A percentile compares a stretch with the other conserved stretches of the same genome.
These are phyloP conservation scores for Alternaria metachromatica DNA, from an alignment of 2,329 filamentous ascomycete species.

Conservation along the genomic window DNA sequence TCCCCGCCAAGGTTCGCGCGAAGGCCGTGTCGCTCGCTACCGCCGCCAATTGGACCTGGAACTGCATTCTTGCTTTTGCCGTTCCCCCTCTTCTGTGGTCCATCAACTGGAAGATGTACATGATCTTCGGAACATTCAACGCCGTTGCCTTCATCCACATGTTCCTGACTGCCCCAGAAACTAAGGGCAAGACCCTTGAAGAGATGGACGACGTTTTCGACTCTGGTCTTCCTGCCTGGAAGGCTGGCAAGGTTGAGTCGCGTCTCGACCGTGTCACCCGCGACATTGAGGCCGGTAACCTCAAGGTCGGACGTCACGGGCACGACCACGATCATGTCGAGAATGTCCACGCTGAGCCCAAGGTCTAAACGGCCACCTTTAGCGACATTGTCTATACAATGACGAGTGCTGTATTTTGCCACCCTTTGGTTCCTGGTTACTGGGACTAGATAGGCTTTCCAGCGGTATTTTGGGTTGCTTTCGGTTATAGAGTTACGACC, in stretches of 20 bases:
- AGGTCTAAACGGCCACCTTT: conserved; percentile 10
- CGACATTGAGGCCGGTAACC: conserved; percentile 47
- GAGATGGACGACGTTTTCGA: conserved; percentile 53
- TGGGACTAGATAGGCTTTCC: not conserved
- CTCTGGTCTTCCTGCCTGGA: conserved; percentile 46
- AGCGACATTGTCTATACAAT: not conserved
- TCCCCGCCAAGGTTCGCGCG: conserved; percentile 50
- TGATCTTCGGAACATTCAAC: conserved; percentile 51
- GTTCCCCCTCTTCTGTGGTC: conserved; percentile 50
- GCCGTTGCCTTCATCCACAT: conserved; percentile 48
- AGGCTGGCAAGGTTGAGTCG: conserved; percentile 34
- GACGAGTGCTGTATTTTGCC: not conserved
- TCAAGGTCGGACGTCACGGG: conserved; percentile 31
- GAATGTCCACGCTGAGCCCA: conserved; percentile 25
- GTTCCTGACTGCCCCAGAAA: conserved; percentile 50
- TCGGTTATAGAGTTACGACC: not conserved
- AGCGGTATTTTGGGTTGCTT: not conserved
- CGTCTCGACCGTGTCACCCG: conserved; percentile 43
- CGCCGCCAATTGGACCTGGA: conserved; percentile 50
- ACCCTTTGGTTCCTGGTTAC: not conserved
- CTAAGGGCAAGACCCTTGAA: conserved; percentile 50
- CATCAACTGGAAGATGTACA: conserved; percentile 54
- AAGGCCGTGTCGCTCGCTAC: conserved; percentile 51
- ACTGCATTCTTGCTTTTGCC: conserved; percentile 50
- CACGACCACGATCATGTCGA: conserved; percentile 12